A percentile compares a stretch with the other conserved stretches of the same genome.
Conservation (phyloP, 2,329 filamentous ascomycete species). For the Plenodomus tracheiphilus region DNA sequence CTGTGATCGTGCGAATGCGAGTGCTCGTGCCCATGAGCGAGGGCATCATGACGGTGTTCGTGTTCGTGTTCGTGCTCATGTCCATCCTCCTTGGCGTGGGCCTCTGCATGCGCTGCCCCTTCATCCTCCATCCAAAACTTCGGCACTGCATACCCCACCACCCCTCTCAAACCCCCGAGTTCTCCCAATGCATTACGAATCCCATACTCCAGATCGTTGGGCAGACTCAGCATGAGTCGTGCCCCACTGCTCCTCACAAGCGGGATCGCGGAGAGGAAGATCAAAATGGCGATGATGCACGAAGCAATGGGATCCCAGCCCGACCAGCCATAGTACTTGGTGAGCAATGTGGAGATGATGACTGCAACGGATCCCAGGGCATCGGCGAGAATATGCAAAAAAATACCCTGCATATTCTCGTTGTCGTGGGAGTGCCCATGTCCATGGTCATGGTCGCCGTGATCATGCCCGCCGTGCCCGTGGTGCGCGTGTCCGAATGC, state of each 20-base stretch:
- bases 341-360: conserved; percentile 86
- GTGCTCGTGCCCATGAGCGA: conserved; percentile 14
- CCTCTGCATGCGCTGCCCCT: conserved; percentile 46
- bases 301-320: conserved; percentile 95
- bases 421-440: conserved; percentile 70
- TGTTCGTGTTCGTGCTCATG: conserved; percentile 33
- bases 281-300: conserved; percentile 88
- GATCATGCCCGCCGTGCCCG: conserved; percentile 57
- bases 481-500: conserved; percentile 69
- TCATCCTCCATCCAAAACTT: conserved; percentile 90
- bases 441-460: conserved; percentile 33
- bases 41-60: conserved; percentile 29
- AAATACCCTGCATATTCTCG: conserved; percentile 98
- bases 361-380: conserved; percentile 93
- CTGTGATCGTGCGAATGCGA: conserved; percentile 28
- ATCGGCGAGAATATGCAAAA: conserved; percentile 91
- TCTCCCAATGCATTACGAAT: conserved; percentile 85
- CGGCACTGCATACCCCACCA: conserved; percentile 82
- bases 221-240: conserved; percentile 80
- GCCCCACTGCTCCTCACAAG: conserved; percentile 84
- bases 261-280: conserved; percentile 88
- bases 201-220: conserved; percentile 82
- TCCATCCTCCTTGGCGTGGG: conserved; percentile 45
- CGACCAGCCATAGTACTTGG: conserved; percentile 85
- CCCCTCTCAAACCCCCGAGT: conserved; percentile 78